Base-by-base conservation (phyloP, 495 filamentous ascomycete species). In the Apiosordaria backusii region DNA sequence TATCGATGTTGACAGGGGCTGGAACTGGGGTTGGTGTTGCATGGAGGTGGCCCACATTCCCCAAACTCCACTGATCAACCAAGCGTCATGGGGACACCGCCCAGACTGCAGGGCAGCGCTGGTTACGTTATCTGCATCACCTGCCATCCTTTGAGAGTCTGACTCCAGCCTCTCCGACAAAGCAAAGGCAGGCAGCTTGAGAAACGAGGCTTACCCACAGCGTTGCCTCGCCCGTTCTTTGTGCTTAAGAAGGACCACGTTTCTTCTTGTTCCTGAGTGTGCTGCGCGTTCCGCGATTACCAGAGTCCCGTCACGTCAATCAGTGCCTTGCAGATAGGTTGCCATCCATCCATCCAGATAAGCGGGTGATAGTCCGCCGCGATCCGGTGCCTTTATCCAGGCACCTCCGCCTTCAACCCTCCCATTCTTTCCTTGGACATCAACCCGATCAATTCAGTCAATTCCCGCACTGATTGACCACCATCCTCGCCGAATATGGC, bases 401-500 rank as follows among this genome's bases (percentile, higher is more conserved):
- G 57, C 57, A 67, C 35, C 25, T 35, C 60, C 54, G 21, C 21
- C 53, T 5, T 50, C n/a, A 23, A 40, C 45, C 19, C 50, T 25
- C 7, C 22, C 7, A 59, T 53, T 15, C 27, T 26, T 15, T 16
- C 35, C 35, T 18, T 18, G 50, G 10, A 10, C n/a, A n/a, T n/a
- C 3, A 35, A 35, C 29, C 5, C 10, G 6, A 10, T 45, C 13
- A 45, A 18, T 45, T 18, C 35, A 45, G 9, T 45, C 35, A 13
- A 15, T 45, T 45, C 16, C 16, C 9, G 3, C 53, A 24, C 60
- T 22, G 54, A 2, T 29, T 45, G 35, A 45, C 16, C 13, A 45
- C 35, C 9, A 45, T 13, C 35, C 27, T 29, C 35, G 18, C 62
- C 57, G 26, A 23, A 35, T 7, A 65, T 50, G 4, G 81, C 84